Base-by-base conservation (phyloP, 495 filamentous ascomycete species). In the Hapsidospora chrysogenum region DNA sequence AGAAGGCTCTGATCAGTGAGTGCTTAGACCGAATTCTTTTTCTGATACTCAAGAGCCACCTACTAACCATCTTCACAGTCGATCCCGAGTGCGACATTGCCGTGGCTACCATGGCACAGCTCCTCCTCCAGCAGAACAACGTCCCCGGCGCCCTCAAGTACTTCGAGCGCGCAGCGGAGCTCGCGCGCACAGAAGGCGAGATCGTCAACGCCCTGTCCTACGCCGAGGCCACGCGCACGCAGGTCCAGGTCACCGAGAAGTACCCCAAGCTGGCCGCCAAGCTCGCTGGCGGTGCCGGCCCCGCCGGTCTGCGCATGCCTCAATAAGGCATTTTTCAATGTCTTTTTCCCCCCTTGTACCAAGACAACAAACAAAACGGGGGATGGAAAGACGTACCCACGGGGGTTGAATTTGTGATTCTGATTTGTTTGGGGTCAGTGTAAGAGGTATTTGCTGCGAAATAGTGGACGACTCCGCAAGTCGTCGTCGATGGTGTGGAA, bases 11-110 rank as follows among this genome's bases (percentile, higher is more conserved):
- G 22, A 94, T 93, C 48, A 93, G 87, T 94, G 74, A 60, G 83
- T 11, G 16, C 25, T 10, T 8, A 13, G 19, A 17, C 38, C 30
- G 32, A 18, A 2, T 8, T 29, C 21, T 9, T n/a, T 20, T n/a
- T n/a, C 10, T 15, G 30, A 16, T 13, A 17, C n/a, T 14, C 4
- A 9, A 38, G 33, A 51, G 10, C 17, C 3, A 23, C 17, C 6
- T 23, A 5, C 33, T 35, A 18, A 36, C 23, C 9, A 10, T 13
- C 8, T n/a, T 28, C 41, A n/a, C 43, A 94, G 86, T 99, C 49
- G 89, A 99, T 50, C 89, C 92, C 21, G 89, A 99, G 53, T 96
- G 89, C 51, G 89, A 99, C 50, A 96, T 99, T 48, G 89, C 89
- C 31, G 89, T 99, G 15, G 89, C 92, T 29, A 99, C 89, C 29